phyloP scores from a whole-genome alignment of 768 basidiomycete genomes.

The Naganishia vishniacii region DNA sequence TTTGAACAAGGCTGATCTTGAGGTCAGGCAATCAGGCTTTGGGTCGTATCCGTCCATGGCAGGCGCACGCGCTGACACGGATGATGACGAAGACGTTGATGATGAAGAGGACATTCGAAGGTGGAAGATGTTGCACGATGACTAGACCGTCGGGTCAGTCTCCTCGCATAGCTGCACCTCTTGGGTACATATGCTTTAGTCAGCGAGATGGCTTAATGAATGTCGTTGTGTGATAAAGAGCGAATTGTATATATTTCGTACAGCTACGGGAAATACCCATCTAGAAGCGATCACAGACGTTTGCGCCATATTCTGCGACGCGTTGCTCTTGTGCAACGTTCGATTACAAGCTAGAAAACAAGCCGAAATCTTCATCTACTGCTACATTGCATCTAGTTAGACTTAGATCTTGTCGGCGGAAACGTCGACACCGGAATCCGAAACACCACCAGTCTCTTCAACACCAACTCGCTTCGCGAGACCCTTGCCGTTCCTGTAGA shows the following conservation, averaged over 20 bases:
- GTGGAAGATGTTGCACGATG: conserved; percentile 16
- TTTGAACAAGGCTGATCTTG: conserved; percentile 2
- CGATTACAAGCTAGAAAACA: background rate
- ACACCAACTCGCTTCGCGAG: conserved; percentile 66
- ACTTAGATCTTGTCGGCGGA: conserved; percentile 37
- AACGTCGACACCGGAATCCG: conserved; percentile 65
- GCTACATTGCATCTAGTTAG: background rate
- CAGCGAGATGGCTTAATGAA: background rate
- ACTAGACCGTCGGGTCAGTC: background rate
- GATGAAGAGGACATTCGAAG: conserved; percentile 20
- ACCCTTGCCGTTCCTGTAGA: conserved; percentile 63
- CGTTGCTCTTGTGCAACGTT: background rate
- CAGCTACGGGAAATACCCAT: background rate
- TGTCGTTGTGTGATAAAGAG: background rate
- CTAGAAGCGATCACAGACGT: background rate
- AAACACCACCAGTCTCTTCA: conserved; percentile 57
- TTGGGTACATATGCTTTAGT: too few species aligned
- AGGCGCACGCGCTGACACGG: conserved; percentile 6
- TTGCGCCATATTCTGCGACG: background rate
- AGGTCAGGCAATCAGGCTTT: background rate
- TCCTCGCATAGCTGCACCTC: too few species aligned
- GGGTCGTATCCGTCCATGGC: background rate
- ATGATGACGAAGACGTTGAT: conserved; percentile 15
- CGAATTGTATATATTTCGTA: background rate
- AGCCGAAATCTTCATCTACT: background rate